Evolutionary conservation across 2,329 filamentous ascomycete species (phyloP).

Genomic region (Venturia pyrina): DNA sequence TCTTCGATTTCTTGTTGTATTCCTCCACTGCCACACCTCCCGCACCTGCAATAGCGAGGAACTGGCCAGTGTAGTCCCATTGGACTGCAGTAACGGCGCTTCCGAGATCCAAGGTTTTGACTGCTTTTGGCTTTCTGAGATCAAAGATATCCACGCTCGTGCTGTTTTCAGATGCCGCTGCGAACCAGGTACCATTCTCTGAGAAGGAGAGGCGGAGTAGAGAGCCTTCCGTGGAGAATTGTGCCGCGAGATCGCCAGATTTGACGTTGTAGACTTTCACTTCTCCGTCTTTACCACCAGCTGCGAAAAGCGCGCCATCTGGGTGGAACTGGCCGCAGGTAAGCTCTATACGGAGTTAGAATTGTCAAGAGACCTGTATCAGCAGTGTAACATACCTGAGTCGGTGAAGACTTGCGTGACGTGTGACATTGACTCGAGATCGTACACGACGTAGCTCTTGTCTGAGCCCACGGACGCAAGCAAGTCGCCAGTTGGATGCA

Average conservation of each 20-base stretch:
- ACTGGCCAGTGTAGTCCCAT: conserved; percentile 96
- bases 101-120: conserved; percentile 80
- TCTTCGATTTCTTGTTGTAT: conserved; percentile 77
- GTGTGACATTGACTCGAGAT: conserved; percentile 56
- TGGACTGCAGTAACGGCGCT: conserved; percentile 63
- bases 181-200: conserved; percentile 95
- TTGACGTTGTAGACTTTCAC: conserved; percentile 87
- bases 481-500: conserved; percentile 76
- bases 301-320: conserved; percentile 87
- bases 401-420: conserved; percentile 73
- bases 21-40: conserved; percentile 80
- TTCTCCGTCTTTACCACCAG: conserved; percentile 67
- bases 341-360: conserved; percentile 45
- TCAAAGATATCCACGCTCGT: conserved; percentile 81
- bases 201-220: conserved; percentile 76
- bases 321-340: conserved; percentile 82
- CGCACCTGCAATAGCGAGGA: conserved; percentile 70
- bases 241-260: conserved; percentile 64
- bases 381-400: conserved; percentile 51
- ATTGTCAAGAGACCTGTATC: conserved; percentile 11
- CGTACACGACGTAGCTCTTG: conserved; percentile 88
- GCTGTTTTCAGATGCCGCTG: conserved; percentile 67
- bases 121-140: conserved; percentile 61
- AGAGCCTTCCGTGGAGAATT: conserved; percentile 55
- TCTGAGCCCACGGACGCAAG: conserved; percentile 81